Percentiles rank a stretch among this genome's conserved stretches.
Evolutionary conservation across 345 rosid species (phyloP).

Genomic region (Nephelium lappaceum): DNA sequence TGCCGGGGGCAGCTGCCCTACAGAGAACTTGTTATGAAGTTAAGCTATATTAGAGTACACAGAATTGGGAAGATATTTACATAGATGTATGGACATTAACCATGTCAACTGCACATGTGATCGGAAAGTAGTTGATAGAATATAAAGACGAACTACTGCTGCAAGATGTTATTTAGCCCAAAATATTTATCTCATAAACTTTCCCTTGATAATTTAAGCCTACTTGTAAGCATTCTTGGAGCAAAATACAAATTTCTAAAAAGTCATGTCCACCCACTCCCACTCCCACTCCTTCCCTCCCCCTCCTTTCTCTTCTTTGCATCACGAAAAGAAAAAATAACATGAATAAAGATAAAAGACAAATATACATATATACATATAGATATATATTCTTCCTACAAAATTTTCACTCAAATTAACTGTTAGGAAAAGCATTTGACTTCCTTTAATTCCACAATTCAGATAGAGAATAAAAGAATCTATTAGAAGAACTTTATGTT

Average conservation of each 20-base stretch:
- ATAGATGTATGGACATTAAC: background rate
- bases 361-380: background rate
- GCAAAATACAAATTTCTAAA: background rate
- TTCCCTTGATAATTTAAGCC: background rate
- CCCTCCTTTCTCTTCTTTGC: background rate
- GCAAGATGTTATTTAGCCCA: background rate
- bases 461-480: background rate
- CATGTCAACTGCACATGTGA: background rate
- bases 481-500: background rate
- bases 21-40: conserved; percentile 69
- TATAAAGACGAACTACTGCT: background rate
- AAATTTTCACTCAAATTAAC: background rate
- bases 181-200: background rate
- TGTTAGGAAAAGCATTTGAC: too few relatives aligned
- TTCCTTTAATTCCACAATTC: background rate
- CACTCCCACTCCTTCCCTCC: background rate
- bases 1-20: conserved; percentile 84
- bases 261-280: background rate
- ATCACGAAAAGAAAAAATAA: background rate
- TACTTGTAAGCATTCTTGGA: background rate
- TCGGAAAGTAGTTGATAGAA: background rate
- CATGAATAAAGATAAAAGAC: background rate
- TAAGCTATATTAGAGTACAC: conserved; percentile 9
- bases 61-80: background rate
- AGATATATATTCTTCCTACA: background rate